A percentile compares a stretch with the other conserved stretches of the same genome.
These are phyloP conservation scores for Rhinocladiella similis DNA, from an alignment of 2,329 filamentous ascomycete genomes.

Conservation along the genomic window DNA sequence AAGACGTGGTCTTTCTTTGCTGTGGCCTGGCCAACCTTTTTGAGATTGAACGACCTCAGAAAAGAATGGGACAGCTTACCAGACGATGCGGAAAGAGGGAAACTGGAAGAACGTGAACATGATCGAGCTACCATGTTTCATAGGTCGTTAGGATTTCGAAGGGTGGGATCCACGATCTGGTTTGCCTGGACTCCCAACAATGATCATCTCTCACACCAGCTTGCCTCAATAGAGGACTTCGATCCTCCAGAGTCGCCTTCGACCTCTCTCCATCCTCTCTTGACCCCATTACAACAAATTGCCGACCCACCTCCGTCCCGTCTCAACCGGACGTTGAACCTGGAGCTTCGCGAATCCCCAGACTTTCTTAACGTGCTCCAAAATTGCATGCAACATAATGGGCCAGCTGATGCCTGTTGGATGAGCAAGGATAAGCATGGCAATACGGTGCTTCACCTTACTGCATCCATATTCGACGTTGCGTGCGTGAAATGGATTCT, in stretches of 20 bases:
- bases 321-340: constrained; percentile 8
- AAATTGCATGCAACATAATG: constrained; percentile 14
- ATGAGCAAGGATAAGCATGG: constrained; percentile 18
- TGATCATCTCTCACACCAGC: constrained; percentile 29
- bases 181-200: constrained; percentile 33
- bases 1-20: constrained; percentile 30
- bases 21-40: constrained; percentile 27
- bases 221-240: constrained; percentile 28
- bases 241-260: constrained; percentile 21
- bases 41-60: constrained; percentile 24
- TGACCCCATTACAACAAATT: constrained; percentile 16
- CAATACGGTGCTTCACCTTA: constrained; percentile 33
- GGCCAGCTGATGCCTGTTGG: constrained; percentile 17
- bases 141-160: constrained; percentile 34
- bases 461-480: constrained; percentile 29
- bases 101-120: constrained; percentile 15
- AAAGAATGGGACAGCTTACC: constrained; percentile 16
- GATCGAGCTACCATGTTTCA: constrained; percentile 30
- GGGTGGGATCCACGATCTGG: constrained; percentile 36
- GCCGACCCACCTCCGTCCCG: constrained; percentile 1
- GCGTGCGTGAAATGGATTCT: constrained; percentile 34
- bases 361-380: constrained; percentile 12
- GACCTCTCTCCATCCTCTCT: constrained; percentile 12
- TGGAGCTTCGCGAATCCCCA: constrained; percentile 4
- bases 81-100: constrained; percentile 17